These are phyloP conservation scores for Tricholoma furcatifolium DNA, from an alignment of 768 basidiomycete species.

Conservation along the genomic window DNA sequence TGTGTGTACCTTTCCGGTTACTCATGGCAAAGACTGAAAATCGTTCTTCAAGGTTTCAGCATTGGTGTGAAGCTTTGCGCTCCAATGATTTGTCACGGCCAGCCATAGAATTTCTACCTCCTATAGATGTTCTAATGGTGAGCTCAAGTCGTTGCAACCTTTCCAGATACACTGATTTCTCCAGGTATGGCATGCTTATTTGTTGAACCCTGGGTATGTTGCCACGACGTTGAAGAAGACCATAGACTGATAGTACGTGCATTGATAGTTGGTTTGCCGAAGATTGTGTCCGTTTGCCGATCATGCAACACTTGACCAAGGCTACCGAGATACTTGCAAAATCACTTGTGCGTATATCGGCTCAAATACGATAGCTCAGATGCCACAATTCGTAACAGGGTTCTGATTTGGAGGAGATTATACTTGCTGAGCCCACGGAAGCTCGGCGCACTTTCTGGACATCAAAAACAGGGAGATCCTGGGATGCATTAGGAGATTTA, in stretches of 20 bases:
- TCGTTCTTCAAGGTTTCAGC: constrained; percentile 4
- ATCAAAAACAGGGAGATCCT: neutral
- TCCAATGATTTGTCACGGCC: neutral
- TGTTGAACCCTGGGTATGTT: constrained; percentile 18
- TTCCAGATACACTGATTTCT: neutral
- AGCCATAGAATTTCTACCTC: constrained; percentile 12
- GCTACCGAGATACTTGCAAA: constrained; percentile 4
- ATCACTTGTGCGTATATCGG: constrained; percentile 1
- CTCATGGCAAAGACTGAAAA: neutral
- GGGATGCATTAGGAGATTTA: neutral
- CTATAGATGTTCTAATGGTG: constrained; percentile 18
- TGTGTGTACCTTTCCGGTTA: neutral
- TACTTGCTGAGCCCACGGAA: neutral
- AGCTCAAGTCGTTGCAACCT: neutral
- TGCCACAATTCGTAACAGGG: neutral
- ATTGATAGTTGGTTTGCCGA: constrained; percentile 16
- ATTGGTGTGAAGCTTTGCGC: constrained; percentile 13
- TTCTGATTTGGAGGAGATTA: constrained; percentile 1
- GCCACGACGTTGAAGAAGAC: neutral
- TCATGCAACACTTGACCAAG: neutral
- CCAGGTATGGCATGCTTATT: constrained; percentile 19
- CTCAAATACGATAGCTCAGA: neutral
- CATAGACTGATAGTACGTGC: neutral
- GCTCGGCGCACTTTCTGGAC: neutral
- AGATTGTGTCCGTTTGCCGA: constrained; percentile 13